Evolutionary conservation across 148 eudicot species (phyloP), one percentile per base, ranked within the genome.

Genomic region (Agrostemma githago): DNA sequence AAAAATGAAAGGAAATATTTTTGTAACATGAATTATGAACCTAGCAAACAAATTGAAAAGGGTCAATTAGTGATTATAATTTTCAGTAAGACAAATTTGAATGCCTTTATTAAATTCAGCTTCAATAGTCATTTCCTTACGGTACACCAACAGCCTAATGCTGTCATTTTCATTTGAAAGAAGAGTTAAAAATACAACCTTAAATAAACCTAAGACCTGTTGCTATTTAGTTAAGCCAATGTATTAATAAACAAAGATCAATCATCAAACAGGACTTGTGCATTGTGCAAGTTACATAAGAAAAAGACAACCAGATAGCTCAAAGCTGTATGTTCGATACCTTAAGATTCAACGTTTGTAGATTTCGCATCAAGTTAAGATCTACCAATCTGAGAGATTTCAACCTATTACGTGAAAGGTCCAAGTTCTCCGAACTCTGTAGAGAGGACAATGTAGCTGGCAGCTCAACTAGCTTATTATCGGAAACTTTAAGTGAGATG

Each of bases 391-490:
- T 89, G 74, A 95, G 82, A 39, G 98, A 89, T 51, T 89, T 79
- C 79, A 95, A 71, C 81, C 90, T 83, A 82, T 95, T 95, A 70
- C 89, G 87, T 67, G 98, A 95, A 64, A 95, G 81, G 69, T 95
- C 98, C 85, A 95, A 85, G 74, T 77, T 81, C 79, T 88, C 90
- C 86, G 92, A 74, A 64, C 81, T 85, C 76, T 86, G 86, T 67
- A 95, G 84, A 44, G 86, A 72, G 16, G 92, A 88, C 85, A 95
- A 74, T 51, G 85, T 81, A 68, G 84, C 79, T 71, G 98, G 98
- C 68, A 95, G 57, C 61, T 87, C 88, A 82, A 83, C 80, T 78
- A 95, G 79, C 79, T 91, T 95, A 76, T 95, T 95, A 72, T 92
- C 87, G 67, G 93, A 77, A 44, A 89, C 89, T 79, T 86, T 92